A percentile compares a stretch with the other conserved stretches of the same genome.
phyloP scores from a whole-genome alignment of 1,284 basidiomycete species.

The Pterula multifida region DNA sequence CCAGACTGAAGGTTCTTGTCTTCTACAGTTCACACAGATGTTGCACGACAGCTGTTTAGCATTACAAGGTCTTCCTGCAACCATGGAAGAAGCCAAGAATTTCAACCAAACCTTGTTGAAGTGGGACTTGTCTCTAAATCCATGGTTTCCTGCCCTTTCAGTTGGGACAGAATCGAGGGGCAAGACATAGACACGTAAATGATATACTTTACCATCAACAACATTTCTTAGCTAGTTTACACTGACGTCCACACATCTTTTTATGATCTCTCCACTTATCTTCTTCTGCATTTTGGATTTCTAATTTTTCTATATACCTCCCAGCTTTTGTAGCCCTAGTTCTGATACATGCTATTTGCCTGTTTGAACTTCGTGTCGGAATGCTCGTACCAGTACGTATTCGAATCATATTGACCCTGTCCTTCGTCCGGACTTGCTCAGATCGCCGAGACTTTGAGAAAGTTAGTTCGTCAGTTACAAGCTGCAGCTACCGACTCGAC shows the following conservation, averaged over 20 bases:
- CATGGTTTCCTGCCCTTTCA: conserved; percentile 28
- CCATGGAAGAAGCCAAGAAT: conserved; percentile 13
- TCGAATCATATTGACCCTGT: too few species aligned
- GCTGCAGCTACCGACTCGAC: too few species aligned
- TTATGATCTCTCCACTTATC: neutral
- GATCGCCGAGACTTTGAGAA: too few species aligned
- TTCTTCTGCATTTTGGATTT: too few species aligned
- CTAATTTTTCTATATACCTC: too few species aligned
- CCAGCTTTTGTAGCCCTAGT: too few species aligned
- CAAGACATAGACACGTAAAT: neutral
- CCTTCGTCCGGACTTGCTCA: too few species aligned
- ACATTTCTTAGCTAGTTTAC: neutral
- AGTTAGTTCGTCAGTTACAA: too few species aligned
- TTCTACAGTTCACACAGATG: conserved; percentile 16
- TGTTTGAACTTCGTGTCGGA: too few species aligned
- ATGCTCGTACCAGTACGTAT: too few species aligned
- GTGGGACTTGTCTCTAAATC: conserved; percentile 30
- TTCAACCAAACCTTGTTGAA: conserved; percentile 21
- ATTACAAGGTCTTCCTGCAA: conserved; percentile 19
- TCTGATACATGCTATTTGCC: too few species aligned
- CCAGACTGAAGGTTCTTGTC: neutral
- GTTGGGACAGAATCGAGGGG: neutral
- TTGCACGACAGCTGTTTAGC: conserved; percentile 17
- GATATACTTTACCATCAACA: neutral
- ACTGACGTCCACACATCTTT: neutral